Base-by-base conservation (phyloP, 2,329 filamentous ascomycete species). In the Trichoderma brevicompactum region DNA sequence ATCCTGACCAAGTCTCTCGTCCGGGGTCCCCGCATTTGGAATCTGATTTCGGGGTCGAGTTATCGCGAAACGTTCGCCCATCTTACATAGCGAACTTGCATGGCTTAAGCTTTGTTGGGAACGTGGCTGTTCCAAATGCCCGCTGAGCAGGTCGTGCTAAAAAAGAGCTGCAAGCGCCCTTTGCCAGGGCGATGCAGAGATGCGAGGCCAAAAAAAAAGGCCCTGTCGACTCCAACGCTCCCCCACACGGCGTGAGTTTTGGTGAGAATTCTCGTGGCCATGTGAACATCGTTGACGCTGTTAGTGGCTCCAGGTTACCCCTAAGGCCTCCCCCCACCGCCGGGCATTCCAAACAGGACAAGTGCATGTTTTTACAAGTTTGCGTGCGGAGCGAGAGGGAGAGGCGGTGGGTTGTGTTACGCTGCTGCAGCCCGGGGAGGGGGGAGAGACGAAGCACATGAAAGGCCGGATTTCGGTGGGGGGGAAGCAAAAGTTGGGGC, bases 1-100 rank as follows among this genome's bases (percentile, higher is more conserved):
- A 28, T 28, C 23, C 23, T 28, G 23, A 28, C 2, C 23, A 5
- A 28, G 23, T 28, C 19, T 34, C 43, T 55, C 48, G 19, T 59
- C 62, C 38, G 46, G 62, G 62, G 54, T 65, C 62, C 62, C 62
- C 62, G 53, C 62, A 65, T 65, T 59, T 65, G 38, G n/a, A 55
- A 49, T 65, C 54, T 46, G 53, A 41, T 44, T 65, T 65, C 46
- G 46, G 62, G 38, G 53, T 53, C 38, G 40, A 65, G n/a, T 36
- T 19, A 41, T 54, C 3, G 38, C 36, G 58, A 52, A 52, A 28
- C 23, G 23, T 28, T 28, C n/a, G 48, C 58, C 48, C 38, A 49
- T 36, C 58, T 53, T n/a, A 55, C 48, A 34, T 60, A 5, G 2
- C 23, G 23, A 28, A 28, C 40, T 13, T 63, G 28, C 48, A 50